A percentile compares a stretch with the other conserved stretches of the same genome.
These are phyloP conservation scores for Volutella citrinella DNA, from an alignment of 2,329 filamentous ascomycete species.

Conservation along the genomic window DNA sequence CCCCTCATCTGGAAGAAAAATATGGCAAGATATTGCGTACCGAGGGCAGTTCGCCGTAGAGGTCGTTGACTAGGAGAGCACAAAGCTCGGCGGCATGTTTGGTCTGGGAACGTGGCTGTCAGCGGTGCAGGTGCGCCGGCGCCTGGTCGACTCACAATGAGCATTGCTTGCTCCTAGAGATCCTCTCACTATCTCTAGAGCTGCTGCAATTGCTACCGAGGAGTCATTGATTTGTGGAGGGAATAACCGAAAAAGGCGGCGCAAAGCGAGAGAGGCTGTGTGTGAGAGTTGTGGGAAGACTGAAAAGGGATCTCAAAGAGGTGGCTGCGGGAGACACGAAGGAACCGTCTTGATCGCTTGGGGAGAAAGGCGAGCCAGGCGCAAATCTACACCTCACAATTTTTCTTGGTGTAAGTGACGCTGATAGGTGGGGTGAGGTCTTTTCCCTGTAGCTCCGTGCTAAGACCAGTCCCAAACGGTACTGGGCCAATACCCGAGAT, in stretches of 20 bases:
- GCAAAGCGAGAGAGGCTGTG: neutral
- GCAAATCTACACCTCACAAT: no score
- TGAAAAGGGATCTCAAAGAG: no score
- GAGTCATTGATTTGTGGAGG: conserved; percentile 55
- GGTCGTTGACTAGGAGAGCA: conserved; percentile 81
- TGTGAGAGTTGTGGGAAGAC: no score
- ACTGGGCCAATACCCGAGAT: conserved; percentile 23
- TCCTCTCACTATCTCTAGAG: conserved; percentile 77
- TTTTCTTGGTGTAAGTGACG: conserved; percentile 28
- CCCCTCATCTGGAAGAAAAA: conserved; percentile 4
- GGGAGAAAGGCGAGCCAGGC: no score
- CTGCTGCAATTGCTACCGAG: conserved; percentile 67
- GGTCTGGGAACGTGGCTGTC: conserved; percentile 42
- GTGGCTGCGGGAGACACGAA: no score
- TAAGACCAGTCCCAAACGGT: conserved; percentile 14
- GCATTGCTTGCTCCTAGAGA: conserved; percentile 69
- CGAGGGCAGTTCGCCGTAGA: conserved; percentile 87
- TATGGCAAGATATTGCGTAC: conserved; percentile 52
- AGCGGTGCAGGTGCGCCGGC: conserved; percentile 18
- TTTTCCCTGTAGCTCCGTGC: conserved; percentile 11
- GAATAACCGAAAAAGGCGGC: no score
- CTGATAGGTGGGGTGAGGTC: conserved; percentile 21
- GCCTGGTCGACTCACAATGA: conserved; percentile 44
- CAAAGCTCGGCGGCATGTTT: conserved; percentile 84
- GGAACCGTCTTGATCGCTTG: no score